phyloP scores from a whole-genome alignment of 257 asterid species.

The Nyctanthes arbortristis region DNA sequence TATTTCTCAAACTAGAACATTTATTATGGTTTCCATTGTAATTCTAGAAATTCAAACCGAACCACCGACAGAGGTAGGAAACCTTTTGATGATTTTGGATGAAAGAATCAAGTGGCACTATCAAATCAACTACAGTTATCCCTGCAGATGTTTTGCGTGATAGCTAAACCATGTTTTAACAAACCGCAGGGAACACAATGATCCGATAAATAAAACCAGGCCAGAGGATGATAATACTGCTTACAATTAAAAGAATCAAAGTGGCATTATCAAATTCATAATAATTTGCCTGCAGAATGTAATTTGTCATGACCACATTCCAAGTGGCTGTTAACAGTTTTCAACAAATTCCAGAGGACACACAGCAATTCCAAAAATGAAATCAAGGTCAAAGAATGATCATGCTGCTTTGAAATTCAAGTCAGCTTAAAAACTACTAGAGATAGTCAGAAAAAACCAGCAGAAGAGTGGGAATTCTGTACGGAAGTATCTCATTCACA shows the following conservation, averaged over 20 bases:
- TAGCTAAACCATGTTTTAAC: too few relatives aligned
- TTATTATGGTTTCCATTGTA: not conserved
- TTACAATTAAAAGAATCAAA: not conserved
- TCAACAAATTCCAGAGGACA: not conserved
- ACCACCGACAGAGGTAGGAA: not conserved
- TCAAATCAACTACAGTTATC: not conserved
- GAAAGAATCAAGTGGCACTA: not conserved
- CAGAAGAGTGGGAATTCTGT: not conserved
- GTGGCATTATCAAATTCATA: not conserved
- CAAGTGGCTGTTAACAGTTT: not conserved
- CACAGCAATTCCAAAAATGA: not conserved
- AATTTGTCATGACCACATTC: not conserved
- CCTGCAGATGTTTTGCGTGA: too few relatives aligned
- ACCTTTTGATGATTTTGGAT: not conserved
- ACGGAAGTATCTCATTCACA: not conserved
- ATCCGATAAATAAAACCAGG: too few relatives aligned
- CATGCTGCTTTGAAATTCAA: not conserved
- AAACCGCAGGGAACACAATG: too few relatives aligned
- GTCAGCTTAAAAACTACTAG: not conserved
- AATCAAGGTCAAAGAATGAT: not conserved
- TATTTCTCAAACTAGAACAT: not conserved
- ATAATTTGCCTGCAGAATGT: not conserved
- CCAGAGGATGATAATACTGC: too few relatives aligned
- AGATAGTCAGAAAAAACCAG: not conserved
- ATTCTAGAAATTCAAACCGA: not conserved